These are phyloP conservation scores for Wickerhamomyces kurtzmanii DNA, from an alignment of 805 yeast genomes.

Conservation along the genomic window DNA sequence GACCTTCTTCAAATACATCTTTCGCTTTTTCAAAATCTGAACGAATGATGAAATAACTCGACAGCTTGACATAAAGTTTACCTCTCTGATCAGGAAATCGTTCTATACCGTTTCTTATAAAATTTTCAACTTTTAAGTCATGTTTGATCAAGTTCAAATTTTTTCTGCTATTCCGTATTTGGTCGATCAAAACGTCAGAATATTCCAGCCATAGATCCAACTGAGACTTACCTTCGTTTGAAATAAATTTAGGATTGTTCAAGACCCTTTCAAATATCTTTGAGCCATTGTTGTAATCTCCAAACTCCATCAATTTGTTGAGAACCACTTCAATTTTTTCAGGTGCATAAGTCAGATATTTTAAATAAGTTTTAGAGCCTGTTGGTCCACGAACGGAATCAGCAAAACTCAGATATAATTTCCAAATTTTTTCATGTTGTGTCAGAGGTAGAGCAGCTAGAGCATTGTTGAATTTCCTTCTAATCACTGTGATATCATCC, in stretches of 20 bases:
- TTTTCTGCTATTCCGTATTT: too few species aligned
- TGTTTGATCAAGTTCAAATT: too few species aligned
- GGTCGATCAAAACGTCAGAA: conserved; percentile 26
- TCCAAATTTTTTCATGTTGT: conserved; percentile 50
- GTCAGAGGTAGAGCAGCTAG: conserved; percentile 36
- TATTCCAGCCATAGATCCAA: conserved; percentile 38
- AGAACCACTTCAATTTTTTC: conserved; percentile 21
- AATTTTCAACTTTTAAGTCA: conserved; percentile 20
- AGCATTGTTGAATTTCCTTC: conserved; percentile 38
- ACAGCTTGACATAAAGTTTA: conserved; percentile 33
- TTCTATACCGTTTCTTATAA: conserved; percentile 23
- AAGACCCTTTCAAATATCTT: conserved; percentile 24
- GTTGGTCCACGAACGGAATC: conserved; percentile 28
- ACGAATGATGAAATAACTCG: conserved; percentile 34
- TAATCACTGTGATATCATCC: conserved; percentile 24
- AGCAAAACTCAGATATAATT: conserved; percentile 40
- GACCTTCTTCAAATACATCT: conserved; percentile 35
- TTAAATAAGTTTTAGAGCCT: conserved; percentile 16
- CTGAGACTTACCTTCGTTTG: conserved; percentile 29
- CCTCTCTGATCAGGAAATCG: conserved; percentile 55
- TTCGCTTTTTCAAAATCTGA: conserved; percentile 27
- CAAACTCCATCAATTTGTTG: conserved; percentile 22
- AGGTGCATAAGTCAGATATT: conserved; percentile 21
- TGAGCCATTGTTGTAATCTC: conserved; percentile 18
- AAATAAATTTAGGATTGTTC: conserved; percentile 22